These are phyloP conservation scores for Gossypium gossypioides DNA, from an alignment of 441 rosid genomes.

Conservation along the genomic window DNA sequence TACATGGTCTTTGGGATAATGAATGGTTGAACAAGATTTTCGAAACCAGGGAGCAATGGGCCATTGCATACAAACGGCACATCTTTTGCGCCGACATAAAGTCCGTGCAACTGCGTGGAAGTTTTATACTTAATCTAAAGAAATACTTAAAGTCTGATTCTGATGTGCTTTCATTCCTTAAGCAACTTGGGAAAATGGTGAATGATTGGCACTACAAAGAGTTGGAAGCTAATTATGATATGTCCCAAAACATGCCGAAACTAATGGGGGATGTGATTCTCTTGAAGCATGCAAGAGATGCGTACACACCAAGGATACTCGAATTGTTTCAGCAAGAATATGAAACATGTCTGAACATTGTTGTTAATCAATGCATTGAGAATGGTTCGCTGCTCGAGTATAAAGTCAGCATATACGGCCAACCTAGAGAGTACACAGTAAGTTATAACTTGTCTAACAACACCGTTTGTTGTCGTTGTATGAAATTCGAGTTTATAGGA, in stretches of 20 bases:
- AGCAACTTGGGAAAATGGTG: constrained; percentile 1
- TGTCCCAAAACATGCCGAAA: not conserved
- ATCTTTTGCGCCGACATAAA: constrained; percentile 7
- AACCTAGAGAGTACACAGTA: not conserved
- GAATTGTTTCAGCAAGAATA: constrained; percentile 11
- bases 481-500: constrained; percentile 7
- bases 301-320: constrained; percentile 11
- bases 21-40: constrained; percentile 1
- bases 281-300: constrained; percentile 5
- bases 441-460: not conserved
- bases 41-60: constrained; percentile 13
- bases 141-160: not conserved
- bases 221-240: constrained; percentile 9
- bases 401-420: not conserved
- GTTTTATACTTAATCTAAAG: constrained; percentile 1
- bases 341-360: constrained; percentile 2
- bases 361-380: constrained; percentile 8
- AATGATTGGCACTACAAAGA: constrained; percentile 6
- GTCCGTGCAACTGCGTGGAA: not conserved
- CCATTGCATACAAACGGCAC: constrained; percentile 5
- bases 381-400: not conserved
- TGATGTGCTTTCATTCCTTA: constrained; percentile 6
- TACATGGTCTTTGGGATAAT: not conserved
- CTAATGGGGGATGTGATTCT: constrained; percentile 2
- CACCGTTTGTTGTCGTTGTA: constrained; percentile 3